A percentile compares a stretch with the other conserved stretches of the same genome.
Evolutionary conservation across 73 alveolate species (phyloP).

Genomic region (Paraurostyla sp.): DNA sequence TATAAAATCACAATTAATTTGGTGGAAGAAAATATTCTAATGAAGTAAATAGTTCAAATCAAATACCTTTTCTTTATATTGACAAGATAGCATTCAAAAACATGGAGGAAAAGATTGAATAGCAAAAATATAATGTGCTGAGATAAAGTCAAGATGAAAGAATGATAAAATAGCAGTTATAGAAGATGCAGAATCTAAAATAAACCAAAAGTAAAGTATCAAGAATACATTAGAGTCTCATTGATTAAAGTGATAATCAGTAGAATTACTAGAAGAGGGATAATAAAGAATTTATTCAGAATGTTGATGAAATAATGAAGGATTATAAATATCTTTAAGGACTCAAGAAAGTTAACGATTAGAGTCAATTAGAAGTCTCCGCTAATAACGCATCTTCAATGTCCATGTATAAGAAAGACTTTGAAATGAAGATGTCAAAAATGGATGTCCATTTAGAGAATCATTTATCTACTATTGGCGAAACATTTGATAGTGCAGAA

Average conservation of each 20-base stretch:
- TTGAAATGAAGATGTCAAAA: conserved; percentile 52
- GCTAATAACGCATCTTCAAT: background rate
- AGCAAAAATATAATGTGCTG: conserved; percentile 16
- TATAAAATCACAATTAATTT: background rate
- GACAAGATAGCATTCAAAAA: conserved; percentile 5
- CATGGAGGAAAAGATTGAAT: background rate
- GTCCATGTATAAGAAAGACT: conserved; percentile 13
- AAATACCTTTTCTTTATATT: background rate
- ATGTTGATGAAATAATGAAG: conserved; percentile 2
- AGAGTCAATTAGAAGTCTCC: background rate
- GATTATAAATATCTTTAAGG: conserved; percentile 11
- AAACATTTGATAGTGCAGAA: conserved; percentile 11
- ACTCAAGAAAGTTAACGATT: background rate
- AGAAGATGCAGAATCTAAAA: background rate
- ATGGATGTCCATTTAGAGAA: conserved; percentile 27
- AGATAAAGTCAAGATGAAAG: background rate
- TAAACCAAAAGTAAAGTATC: background rate
- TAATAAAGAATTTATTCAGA: background rate
- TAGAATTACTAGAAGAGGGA: background rate
- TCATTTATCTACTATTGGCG: conserved; percentile 1
- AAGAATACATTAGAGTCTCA: background rate
- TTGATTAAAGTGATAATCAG: background rate
- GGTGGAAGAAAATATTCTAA: background rate
- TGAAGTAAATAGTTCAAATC: background rate
- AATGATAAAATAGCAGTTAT: background rate